Evolutionary conservation across 306 rosid species (phyloP), one percentile per base, ranked within the genome.

Genomic region (Inga oerstediana): DNA sequence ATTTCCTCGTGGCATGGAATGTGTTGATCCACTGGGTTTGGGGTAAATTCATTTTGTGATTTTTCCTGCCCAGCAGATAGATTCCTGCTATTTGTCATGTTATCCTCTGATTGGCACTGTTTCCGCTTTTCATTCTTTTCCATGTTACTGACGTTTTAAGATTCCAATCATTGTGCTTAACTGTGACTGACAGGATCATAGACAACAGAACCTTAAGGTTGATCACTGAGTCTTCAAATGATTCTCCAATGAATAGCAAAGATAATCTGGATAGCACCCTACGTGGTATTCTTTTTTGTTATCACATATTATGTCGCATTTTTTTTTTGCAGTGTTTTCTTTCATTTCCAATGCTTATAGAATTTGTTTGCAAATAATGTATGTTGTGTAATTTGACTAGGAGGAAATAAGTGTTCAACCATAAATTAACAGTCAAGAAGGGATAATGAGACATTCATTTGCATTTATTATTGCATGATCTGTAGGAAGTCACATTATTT

Each of bases 1-100:
- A 32, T 89, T 96, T 76, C 97, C 98, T 65, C 98, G 98, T 81
- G 99, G 99, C 86, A 89, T 91, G 98, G 99, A 96, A 83, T 96
- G 98, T 72, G 78, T 96, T 84, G 99, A 96, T 87, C 99, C 99
- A 52, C 89, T 96, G 41, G 98, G 95, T 4, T 89, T 96, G 89
- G 97, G 99, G 99, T 96, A 84, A 88, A 70, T 87, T 70, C 39
- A 75, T 51, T 87, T 52, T 77, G 22, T 75, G 83, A 74, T 67
- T 74, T 41, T 75, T 76, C 83, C 85, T 79, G 62, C 59, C 59
- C 80, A 79, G 84, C 52, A 74, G 45, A 70, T 72, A 76, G 19
- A 84, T 65, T 45, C 43, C 35, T n/a, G 76, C 51, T 65, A 48
- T 70, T 37, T 78, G 45, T 83, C 58, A 30, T 66, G 56, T 82